Conservation (phyloP, 1,139 yeast genomes). For the Pichia cactophila region DNA sequence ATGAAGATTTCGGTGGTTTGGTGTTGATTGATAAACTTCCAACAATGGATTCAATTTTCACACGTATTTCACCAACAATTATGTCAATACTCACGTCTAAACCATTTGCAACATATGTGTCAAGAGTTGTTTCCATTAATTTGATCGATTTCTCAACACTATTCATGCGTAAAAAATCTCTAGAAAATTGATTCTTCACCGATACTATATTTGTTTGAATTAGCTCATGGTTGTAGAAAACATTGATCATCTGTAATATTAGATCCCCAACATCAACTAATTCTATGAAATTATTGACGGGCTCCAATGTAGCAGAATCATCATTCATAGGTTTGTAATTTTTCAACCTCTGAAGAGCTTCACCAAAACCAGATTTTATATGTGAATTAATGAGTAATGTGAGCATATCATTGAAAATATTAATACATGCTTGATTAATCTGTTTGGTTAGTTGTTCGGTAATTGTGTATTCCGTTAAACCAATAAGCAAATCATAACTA, state of each 20-base stretch:
- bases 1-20: conserved; percentile 1
- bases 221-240: conserved; percentile 83
- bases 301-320: conserved; percentile 44
- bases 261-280: conserved; percentile 88
- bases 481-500: conserved; percentile 31
- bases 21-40: conserved; percentile 11
- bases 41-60: conserved; percentile 12
- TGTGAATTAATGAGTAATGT: conserved; percentile 64
- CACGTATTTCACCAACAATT: conserved; percentile 60
- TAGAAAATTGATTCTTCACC: conserved; percentile 41
- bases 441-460: conserved; percentile 23
- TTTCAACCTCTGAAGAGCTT: conserved; percentile 63
- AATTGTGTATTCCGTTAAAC: conserved; percentile 26
- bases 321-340: conserved; percentile 54
- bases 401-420: conserved; percentile 60
- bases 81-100: conserved; percentile 85
- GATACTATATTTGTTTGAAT: conserved; percentile 46
- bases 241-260: conserved; percentile 86
- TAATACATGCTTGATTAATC: conserved; percentile 31
- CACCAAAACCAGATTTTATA: conserved; percentile 72
- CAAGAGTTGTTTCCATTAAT: conserved; percentile 71
- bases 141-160: conserved; percentile 62
- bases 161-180: conserved; percentile 73
- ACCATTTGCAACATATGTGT: conserved; percentile 88
- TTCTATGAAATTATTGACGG: conserved; percentile 80